Percentiles rank a stretch among this genome's conserved stretches.
phyloP scores from a whole-genome alignment of 176 grass and related monocot genomes.

The Pontederia crassipes region DNA sequence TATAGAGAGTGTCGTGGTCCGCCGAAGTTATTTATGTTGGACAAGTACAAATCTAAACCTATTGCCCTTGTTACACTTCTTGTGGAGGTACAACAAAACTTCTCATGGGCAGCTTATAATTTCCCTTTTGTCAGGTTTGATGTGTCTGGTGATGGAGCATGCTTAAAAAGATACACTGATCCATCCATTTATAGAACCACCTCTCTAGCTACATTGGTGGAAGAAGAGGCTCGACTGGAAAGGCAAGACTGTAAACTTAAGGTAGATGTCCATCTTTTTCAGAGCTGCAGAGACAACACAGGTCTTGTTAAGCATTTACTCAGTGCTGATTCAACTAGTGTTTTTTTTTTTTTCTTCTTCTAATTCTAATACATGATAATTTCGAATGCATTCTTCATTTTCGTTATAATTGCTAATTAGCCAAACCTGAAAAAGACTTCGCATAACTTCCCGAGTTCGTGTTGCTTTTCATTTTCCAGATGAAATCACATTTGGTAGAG shows the following conservation, averaged over 20 bases:
- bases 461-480: constrained; percentile 38
- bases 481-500: constrained; percentile 5
- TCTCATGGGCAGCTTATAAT: constrained; percentile 6
- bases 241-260: constrained; percentile 37
- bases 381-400: too few relatives aligned
- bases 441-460: too few relatives aligned
- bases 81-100: not conserved
- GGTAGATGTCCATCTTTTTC: constrained; percentile 19
- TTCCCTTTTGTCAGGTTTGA: constrained; percentile 57
- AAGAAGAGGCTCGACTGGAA: not conserved
- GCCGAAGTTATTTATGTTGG: constrained; percentile 81
- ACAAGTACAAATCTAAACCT: constrained; percentile 50
- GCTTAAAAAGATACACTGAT: constrained; percentile 85
- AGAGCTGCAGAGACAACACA: too few relatives aligned
- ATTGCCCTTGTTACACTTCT: not conserved
- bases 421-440: too few relatives aligned
- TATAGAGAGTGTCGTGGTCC: constrained; percentile 69
- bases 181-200: constrained; percentile 52
- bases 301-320: too few relatives aligned
- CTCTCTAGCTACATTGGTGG: not conserved
- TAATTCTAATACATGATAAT: too few relatives aligned
- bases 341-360: too few relatives aligned
- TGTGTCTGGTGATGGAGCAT: constrained; percentile 57
- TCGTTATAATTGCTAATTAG: too few relatives aligned
- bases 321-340: too few relatives aligned